Percentiles rank a stretch among this genome's conserved stretches.
Evolutionary conservation across 2,329 filamentous ascomycete genomes (phyloP).

Genomic region (Paraphoma chrysanthemicola): DNA sequence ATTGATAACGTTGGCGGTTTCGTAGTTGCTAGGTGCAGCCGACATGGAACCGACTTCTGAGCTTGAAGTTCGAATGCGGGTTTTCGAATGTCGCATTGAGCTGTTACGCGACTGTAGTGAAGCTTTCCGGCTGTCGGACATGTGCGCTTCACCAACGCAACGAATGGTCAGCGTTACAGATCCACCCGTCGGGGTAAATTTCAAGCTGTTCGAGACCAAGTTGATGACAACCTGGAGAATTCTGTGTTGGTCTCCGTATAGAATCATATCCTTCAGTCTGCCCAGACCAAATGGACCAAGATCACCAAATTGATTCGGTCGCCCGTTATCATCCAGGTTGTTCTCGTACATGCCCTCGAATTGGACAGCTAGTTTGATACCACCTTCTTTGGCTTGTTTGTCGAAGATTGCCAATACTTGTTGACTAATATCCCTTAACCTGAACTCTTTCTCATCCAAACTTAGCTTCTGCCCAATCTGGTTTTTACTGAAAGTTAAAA

Average conservation of each 20-base stretch:
- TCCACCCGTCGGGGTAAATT: slow-evolving; percentile 83
- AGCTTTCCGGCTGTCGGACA: slow-evolving; percentile 51
- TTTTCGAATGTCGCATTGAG: slow-evolving; percentile 46
- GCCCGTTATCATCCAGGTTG: slow-evolving; percentile 47
- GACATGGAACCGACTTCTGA: slow-evolving; percentile 41
- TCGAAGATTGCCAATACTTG: slow-evolving; percentile 88
- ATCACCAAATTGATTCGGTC: slow-evolving; percentile 57
- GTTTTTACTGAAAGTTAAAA: slow-evolving; percentile 90
- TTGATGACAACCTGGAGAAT: slow-evolving; percentile 95
- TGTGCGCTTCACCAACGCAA: slow-evolving; percentile 68
- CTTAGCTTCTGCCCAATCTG: slow-evolving; percentile 85
- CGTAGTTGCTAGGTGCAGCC: slow-evolving; percentile 34
- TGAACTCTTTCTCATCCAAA: slow-evolving; percentile 85
- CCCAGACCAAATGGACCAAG: slow-evolving; percentile 71
- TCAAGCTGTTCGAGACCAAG: slow-evolving; percentile 87
- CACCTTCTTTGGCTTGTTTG: slow-evolving; percentile 82
- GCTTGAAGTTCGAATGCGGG: slow-evolving; percentile 35
- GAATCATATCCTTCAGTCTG: slow-evolving; percentile 80
- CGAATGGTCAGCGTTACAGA: slow-evolving; percentile 78
- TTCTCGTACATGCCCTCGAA: slow-evolving; percentile 65
- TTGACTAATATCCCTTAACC: slow-evolving; percentile 80
- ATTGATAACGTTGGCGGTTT: slow-evolving; percentile 56
- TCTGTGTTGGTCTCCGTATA: slow-evolving; percentile 92
- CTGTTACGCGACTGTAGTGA: slow-evolving; percentile 54
- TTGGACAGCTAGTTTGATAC: slow-evolving; percentile 74